Evolutionary conservation across 1,284 basidiomycete genomes (phyloP), one percentile per base, ranked within the genome.

Genomic region (Coniferiporia sulphurascens): DNA sequence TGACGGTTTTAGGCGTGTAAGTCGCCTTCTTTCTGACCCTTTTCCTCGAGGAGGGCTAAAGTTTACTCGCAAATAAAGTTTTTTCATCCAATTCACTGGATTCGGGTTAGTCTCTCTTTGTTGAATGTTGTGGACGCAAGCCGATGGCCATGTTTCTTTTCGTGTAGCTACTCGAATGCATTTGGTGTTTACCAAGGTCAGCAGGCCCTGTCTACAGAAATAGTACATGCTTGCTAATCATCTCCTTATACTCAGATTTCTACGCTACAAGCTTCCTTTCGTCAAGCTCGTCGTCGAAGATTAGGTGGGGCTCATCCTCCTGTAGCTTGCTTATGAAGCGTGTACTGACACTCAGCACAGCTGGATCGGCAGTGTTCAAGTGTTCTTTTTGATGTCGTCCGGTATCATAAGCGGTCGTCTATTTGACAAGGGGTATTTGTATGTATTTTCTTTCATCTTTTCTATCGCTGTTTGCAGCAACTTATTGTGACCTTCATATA

Each of bases 321-420:
- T 27, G 27, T 27, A 15, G 45, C 22, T 35, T 10, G 13, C n/a
- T 19, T 27, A 6, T 51, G 45, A 56, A 8, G 52, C 10, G 10
- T n/a, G 27, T 22, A 19, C 12, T 27, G 22, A 56, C 27, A 32
- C 19, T 50, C 17, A 27, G 0, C 38, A 4, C 56, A 76, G 74
- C 13, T 83, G 81, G 81, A 79, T 83, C 62, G 81, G 81, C 41
- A 78, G 79, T 32, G 65, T 76, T 9, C 78, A 74, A 62, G 69
- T 73, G 19, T 76, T 74, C 60, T 62, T 79, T 17, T 68, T 76
- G 13, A 69, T 78, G 19, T 67, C 70, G 0, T 67, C 66, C 7
- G 74, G 74, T 0, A 63, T 77, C 8, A 59, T 74, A 43, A 67
- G 70, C 22, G 76, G 74, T 1, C 67, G 67, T 0, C 62, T 76